These are phyloP conservation scores for Withania somnifera DNA, from an alignment of 305 asterid genomes.

Conservation along the genomic window DNA sequence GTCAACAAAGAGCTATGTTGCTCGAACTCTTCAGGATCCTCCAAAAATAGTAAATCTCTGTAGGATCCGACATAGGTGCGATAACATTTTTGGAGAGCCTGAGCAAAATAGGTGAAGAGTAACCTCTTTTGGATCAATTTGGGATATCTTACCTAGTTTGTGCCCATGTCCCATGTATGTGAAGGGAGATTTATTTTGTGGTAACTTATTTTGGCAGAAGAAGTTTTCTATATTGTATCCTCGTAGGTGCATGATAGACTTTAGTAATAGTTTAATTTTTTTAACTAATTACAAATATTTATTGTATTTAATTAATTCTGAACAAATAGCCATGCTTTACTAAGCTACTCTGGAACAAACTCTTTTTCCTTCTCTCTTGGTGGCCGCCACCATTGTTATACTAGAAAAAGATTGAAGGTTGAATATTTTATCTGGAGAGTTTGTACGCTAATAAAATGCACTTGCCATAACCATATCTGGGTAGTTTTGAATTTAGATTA, in stretches of 20 bases:
- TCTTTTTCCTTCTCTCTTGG: neutral
- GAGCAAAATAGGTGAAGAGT: neutral
- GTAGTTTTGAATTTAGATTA: neutral
- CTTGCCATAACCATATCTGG: neutral
- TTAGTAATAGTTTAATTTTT: neutral
- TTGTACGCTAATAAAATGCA: neutral
- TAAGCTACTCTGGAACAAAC: neutral
- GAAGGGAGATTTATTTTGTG: neutral
- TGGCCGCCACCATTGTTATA: neutral
- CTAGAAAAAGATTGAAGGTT: neutral
- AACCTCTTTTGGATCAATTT: neutral
- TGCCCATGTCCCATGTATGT: neutral
- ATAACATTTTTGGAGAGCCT: no score
- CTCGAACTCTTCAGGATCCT: neutral
- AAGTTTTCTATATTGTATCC: neutral
- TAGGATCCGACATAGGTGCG: no score
- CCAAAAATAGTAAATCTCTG: neutral
- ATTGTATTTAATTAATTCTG: neutral
- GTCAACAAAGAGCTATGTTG: neutral
- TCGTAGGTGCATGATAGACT: neutral
- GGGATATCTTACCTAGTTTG: neutral
- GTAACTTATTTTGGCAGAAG: neutral
- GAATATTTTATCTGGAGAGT: neutral
- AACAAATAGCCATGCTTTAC: neutral
- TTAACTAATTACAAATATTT: neutral